Conservation (phyloP, 371 early-diverging fungal species). For the Mortierella sp. region DNA sequence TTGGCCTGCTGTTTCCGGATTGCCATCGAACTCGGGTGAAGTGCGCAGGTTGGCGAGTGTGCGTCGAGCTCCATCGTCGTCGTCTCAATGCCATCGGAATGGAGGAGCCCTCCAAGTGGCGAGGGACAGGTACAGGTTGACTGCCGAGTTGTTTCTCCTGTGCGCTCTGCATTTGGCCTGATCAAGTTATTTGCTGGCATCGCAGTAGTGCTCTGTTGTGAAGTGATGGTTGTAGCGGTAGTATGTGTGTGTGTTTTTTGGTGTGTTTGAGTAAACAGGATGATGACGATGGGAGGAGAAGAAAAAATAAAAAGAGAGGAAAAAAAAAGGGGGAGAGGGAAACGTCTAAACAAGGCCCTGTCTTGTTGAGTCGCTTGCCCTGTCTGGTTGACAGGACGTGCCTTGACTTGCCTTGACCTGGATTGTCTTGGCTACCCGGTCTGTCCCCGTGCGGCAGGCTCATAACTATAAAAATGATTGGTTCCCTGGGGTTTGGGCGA, state of each 20-base stretch:
- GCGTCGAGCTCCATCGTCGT: neutral
- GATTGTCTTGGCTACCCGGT: conserved; percentile 1
- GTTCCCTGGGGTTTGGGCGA: neutral
- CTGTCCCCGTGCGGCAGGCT: neutral
- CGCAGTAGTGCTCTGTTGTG: neutral
- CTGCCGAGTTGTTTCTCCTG: neutral
- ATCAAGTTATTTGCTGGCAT: conserved; percentile 9
- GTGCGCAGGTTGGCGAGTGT: conserved; percentile 12
- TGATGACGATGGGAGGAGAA: neutral
- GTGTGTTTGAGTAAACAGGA: neutral
- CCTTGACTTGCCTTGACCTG: no score
- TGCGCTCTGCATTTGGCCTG: neutral
- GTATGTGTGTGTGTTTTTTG: neutral
- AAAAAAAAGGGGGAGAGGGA: neutral
- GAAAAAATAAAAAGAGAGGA: no score
- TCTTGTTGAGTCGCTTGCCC: neutral
- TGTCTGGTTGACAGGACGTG: neutral
- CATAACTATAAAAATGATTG: neutral
- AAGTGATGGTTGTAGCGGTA: no score
- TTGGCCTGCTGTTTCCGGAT: conserved; percentile 17
- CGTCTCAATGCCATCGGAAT: neutral
- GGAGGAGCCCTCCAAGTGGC: neutral
- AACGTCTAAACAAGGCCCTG: neutral
- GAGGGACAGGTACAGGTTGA: neutral
- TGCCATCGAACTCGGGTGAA: conserved; percentile 2